Evolutionary conservation across 139 green algal species (phyloP).

Genomic region (Closterium sp.): DNA sequence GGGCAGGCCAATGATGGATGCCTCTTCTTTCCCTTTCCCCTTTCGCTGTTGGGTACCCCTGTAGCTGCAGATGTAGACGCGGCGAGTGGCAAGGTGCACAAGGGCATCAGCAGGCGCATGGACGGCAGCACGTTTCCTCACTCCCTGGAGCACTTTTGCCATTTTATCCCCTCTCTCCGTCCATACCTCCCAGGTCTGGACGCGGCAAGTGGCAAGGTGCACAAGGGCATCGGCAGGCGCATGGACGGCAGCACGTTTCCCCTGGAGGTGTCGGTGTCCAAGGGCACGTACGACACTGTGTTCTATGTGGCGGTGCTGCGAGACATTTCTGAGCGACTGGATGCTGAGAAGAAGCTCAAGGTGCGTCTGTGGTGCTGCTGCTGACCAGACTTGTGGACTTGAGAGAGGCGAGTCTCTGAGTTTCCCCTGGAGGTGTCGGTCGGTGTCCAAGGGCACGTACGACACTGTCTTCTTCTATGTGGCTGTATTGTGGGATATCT

Average conservation of each 20-base stretch:
- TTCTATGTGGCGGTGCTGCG: conserved; percentile 30
- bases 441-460: conserved; percentile 18
- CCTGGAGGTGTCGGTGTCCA: conserved; percentile 16
- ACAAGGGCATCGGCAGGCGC: background rate
- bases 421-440: conserved; percentile 15
- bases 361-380: no score
- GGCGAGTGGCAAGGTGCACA: background rate
- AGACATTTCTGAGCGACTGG: conserved; percentile 20
- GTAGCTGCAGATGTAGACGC: background rate
- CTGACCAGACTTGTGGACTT: no score
- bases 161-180: no score
- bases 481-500: conserved; percentile 22
- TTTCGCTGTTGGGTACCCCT: no score
- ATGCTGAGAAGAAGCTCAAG: conserved; percentile 24
- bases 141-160: no score
- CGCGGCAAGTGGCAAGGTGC: background rate
- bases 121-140: background rate
- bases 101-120: background rate
- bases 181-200: background rate
- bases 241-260: background rate
- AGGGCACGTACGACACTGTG: conserved; percentile 2
- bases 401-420: no score
- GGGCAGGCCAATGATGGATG: no score
- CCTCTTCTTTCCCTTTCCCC: no score
- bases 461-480: conserved; percentile 22